Evolutionary conservation across 495 filamentous ascomycete genomes (phyloP).

Genomic region (Xylaria curta): DNA sequence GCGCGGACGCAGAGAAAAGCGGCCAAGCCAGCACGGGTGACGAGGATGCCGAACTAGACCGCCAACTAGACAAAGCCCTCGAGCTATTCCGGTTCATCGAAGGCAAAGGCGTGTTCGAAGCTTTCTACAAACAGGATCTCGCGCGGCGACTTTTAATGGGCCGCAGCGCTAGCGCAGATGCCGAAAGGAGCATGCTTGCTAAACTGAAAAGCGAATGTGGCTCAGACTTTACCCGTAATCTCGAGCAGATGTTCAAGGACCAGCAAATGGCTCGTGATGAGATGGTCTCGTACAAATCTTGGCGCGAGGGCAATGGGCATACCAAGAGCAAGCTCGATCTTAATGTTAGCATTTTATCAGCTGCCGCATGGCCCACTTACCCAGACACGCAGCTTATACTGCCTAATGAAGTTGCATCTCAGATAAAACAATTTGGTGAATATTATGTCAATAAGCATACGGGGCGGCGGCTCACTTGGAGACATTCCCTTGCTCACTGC

Average conservation of each 20-base stretch:
- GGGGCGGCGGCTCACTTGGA: slow-evolving; percentile 87
- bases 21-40: slow-evolving; percentile 67
- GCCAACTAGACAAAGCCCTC: slow-evolving; percentile 87
- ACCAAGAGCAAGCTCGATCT: slow-evolving; percentile 71
- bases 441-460: slow-evolving; percentile 89
- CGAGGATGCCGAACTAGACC: slow-evolving; percentile 87
- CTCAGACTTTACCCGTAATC: slow-evolving; percentile 89
- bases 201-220: slow-evolving; percentile 94
- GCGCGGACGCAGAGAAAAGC: slow-evolving; percentile 59
- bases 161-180: slow-evolving; percentile 90
- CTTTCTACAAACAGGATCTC: slow-evolving; percentile 97
- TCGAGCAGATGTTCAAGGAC: slow-evolving; percentile 99
- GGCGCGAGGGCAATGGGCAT: slow-evolving; percentile 51
- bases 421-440: slow-evolving; percentile 74
- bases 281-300: slow-evolving; percentile 73
- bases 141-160: slow-evolving; percentile 87
- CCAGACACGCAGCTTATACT: slow-evolving; percentile 78
- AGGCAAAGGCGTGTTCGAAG: slow-evolving; percentile 96
- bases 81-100: slow-evolving; percentile 97
- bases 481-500: slow-evolving; percentile 87
- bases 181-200: slow-evolving; percentile 91
- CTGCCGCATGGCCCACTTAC: slow-evolving; percentile 91
- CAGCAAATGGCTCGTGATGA: slow-evolving; percentile 89
- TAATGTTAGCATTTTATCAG: slow-evolving; percentile 82
- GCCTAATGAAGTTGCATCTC: slow-evolving; percentile 70